phyloP scores from a whole-genome alignment of 257 asterid genomes.

The Solanum chilense region DNA sequence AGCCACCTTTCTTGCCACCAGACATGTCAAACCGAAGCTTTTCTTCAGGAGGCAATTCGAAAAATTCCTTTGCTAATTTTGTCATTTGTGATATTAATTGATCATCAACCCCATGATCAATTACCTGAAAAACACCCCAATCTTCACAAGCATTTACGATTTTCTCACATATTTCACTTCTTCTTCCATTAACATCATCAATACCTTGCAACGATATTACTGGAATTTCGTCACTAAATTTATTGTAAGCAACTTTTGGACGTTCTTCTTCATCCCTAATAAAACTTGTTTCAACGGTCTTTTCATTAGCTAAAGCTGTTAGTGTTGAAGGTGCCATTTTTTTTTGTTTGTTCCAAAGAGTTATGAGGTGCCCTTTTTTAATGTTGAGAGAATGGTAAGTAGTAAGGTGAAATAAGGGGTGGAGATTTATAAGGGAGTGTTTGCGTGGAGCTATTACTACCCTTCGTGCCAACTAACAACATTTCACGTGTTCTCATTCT shows the following conservation, averaged over 20 bases:
- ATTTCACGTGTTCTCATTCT: background rate
- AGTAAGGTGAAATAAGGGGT: background rate
- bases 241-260: slow-evolving; percentile 65
- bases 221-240: slow-evolving; percentile 76
- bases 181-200: slow-evolving; percentile 10
- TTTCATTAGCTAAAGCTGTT: slow-evolving; percentile 27
- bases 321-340: slow-evolving; percentile 11
- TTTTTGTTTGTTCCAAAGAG: background rate
- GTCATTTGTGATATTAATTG: slow-evolving; percentile 36
- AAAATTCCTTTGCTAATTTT: slow-evolving; percentile 42
- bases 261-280: slow-evolving; percentile 82
- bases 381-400: background rate
- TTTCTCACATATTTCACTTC: slow-evolving; percentile 39
- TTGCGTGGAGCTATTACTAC: background rate
- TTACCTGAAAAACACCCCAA: slow-evolving; percentile 85
- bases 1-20: slow-evolving; percentile 83
- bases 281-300: slow-evolving; percentile 29
- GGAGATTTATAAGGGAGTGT: background rate
- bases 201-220: slow-evolving; percentile 66
- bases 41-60: slow-evolving; percentile 41
- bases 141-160: slow-evolving; percentile 74
- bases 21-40: slow-evolving; percentile 72
- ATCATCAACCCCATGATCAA: slow-evolving; percentile 60
- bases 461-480: background rate
- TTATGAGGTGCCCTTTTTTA: background rate